These are phyloP conservation scores for Fragaria nilgerrensis DNA, from an alignment of 306 rosid genomes.

Conservation along the genomic window DNA sequence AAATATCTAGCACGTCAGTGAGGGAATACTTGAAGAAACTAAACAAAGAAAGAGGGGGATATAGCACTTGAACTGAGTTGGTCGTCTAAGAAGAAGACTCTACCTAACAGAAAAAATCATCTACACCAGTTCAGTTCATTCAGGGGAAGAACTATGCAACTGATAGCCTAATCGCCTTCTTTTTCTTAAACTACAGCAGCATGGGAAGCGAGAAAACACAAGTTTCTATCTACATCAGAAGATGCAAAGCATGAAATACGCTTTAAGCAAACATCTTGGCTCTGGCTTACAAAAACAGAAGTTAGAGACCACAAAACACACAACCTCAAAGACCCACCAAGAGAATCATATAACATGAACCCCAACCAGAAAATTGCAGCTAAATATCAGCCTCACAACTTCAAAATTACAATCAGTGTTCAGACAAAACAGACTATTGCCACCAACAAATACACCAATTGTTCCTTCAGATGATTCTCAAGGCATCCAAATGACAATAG, in stretches of 20 bases:
- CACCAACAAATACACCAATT: background rate
- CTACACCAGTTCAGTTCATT: background rate
- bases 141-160: background rate
- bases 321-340: background rate
- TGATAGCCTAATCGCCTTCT: background rate
- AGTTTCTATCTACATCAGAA: background rate
- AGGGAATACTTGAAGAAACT: background rate
- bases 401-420: background rate
- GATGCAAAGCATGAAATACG: background rate
- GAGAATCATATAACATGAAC: constrained; percentile 1
- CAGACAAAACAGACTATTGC: background rate
- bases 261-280: background rate
- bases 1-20: background rate
- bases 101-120: background rate
- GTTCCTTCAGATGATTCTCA: background rate
- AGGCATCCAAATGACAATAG: background rate
- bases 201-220: background rate
- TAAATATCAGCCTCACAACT: background rate
- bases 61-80: background rate
- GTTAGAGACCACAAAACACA: background rate
- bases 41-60: background rate
- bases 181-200: background rate
- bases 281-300: background rate
- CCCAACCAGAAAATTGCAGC: background rate
- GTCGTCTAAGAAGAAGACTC: background rate